Conservation (phyloP, 306 rosid genomes). For the Lagenaria siceraria region DNA sequence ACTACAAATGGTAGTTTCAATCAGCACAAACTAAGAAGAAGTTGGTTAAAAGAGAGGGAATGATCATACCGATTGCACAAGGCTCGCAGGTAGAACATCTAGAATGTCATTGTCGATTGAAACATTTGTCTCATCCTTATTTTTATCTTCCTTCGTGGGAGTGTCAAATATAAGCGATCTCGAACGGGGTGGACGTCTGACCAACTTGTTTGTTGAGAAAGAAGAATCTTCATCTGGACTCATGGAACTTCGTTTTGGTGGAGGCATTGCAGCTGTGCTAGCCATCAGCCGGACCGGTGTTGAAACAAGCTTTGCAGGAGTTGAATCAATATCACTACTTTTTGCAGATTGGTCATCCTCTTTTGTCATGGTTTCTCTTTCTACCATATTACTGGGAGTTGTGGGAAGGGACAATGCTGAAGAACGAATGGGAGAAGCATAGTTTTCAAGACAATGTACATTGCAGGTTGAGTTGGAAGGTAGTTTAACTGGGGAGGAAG, state of each 20-base stretch:
- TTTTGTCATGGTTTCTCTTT: slow-evolving; percentile 7
- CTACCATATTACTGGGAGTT: slow-evolving; percentile 35
- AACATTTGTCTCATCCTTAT: slow-evolving; percentile 14
- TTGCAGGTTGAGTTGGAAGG: slow-evolving; percentile 1
- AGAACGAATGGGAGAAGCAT: slow-evolving; percentile 14
- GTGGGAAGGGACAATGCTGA: slow-evolving; percentile 6
- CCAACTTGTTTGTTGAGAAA: slow-evolving; percentile 30
- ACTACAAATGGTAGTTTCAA: not conserved
- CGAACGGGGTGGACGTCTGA: slow-evolving; percentile 36
- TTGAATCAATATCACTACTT: slow-evolving; percentile 13
- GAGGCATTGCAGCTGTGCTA: slow-evolving; percentile 39
- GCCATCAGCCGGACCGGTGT: slow-evolving; percentile 52
- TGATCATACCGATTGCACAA: slow-evolving; percentile 60
- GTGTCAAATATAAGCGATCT: slow-evolving; percentile 62
- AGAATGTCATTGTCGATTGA: slow-evolving; percentile 27
- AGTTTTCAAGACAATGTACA: not conserved
- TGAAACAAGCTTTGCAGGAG: slow-evolving; percentile 39
- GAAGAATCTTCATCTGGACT: slow-evolving; percentile 32
- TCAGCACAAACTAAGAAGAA: not conserved
- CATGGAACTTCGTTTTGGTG: slow-evolving; percentile 44
- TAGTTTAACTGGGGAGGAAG: slow-evolving; percentile 11
- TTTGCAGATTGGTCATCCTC: slow-evolving; percentile 14
- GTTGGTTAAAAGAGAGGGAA: not conserved
- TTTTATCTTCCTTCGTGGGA: slow-evolving; percentile 38
- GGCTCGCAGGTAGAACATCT: slow-evolving; percentile 43